Evolutionary conservation across 768 basidiomycete species (phyloP).

Genomic region (Wakefieldia striispora): DNA sequence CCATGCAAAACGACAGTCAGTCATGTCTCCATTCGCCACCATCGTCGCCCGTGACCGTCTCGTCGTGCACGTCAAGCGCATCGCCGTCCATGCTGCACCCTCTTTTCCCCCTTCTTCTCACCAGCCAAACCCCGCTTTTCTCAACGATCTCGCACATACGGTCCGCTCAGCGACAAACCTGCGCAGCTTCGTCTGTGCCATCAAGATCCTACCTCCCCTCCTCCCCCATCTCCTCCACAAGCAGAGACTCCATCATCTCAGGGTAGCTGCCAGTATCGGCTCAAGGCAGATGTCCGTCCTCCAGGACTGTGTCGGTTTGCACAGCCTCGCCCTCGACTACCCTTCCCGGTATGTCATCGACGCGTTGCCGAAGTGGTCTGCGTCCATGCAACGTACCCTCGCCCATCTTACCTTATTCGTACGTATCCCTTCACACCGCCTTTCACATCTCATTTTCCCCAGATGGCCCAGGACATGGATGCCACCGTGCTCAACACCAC

Average conservation of each 20-base stretch:
- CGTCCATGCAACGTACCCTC: conserved; percentile 42
- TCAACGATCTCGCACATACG: conserved; percentile 49
- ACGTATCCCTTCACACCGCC: conserved; percentile 23
- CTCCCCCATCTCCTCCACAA: conserved; percentile 46
- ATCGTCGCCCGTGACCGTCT: conserved; percentile 51
- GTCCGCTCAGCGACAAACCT: conserved; percentile 52
- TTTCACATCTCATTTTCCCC: background rate
- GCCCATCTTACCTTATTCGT: conserved; percentile 60
- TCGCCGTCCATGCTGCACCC: conserved; percentile 56
- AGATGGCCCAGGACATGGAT: conserved; percentile 61
- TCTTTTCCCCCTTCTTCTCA: conserved; percentile 27
- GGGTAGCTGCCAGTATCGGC: conserved; percentile 54
- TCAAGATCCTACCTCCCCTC: conserved; percentile 46
- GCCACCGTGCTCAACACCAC: conserved; percentile 46
- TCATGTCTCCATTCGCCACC: conserved; percentile 61
- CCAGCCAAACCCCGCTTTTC: conserved; percentile 43
- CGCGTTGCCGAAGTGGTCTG: conserved; percentile 56
- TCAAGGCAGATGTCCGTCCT: conserved; percentile 48
- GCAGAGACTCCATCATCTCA: conserved; percentile 43
- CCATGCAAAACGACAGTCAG: conserved; percentile 52
- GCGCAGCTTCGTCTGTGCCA: conserved; percentile 53
- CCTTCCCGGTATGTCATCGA: conserved; percentile 65
- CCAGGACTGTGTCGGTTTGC: conserved; percentile 37
- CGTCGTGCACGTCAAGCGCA: conserved; percentile 55
- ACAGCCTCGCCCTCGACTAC: conserved; percentile 50